Base-by-base conservation (phyloP, 495 filamentous ascomycete species). In the Sordaria brevicollis region DNA sequence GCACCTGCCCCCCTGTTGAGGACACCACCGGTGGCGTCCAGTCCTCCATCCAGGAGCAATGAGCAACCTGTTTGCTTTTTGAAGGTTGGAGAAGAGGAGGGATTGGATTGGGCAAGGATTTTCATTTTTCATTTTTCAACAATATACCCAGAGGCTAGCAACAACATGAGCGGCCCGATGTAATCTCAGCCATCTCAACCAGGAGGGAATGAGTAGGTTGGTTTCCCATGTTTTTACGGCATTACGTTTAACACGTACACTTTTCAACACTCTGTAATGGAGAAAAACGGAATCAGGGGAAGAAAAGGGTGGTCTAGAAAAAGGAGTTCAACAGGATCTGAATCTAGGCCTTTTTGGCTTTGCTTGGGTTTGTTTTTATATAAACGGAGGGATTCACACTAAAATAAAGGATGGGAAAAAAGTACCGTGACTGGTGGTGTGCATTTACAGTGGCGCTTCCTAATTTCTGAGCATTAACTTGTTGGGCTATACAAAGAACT, bases 1-100 rank as follows among this genome's bases (percentile, higher is more conserved):
- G 93, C 81, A 96, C 93, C 13, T 99, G 95, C 79, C 89, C 91
- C 34, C 94, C 96, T 0, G 93, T 97, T 11, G 90, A 92, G 75
- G 82, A 86, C 65, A 85, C 83, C 31, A 84, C 82, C 6, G 78
- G 75, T 31, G 77, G 72, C 33, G 70, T 71, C 62, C 31, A 74
- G 17, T 74, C 71, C 15, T 76, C 72, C 5, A 57, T 73, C 19
- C 73, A 78, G 39, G 71, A 75, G 70, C 33, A 67, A 9, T 75
- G 6, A 39, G 41, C 49, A 33, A 5, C 3, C 1, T 5, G 25
- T 15, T 29, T 15, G 25, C 1, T 62, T 17, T 62, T 57, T 25
- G 39, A 10, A 57, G 0, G 10, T 31, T 21, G 13, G 13, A 31
- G 17, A 19, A 62, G 21, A 31, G 49, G 8, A 2, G 49, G 25